phyloP scores from a whole-genome alignment of 2,329 filamentous ascomycete genomes.

The Phymatotrichopsis omnivora region DNA sequence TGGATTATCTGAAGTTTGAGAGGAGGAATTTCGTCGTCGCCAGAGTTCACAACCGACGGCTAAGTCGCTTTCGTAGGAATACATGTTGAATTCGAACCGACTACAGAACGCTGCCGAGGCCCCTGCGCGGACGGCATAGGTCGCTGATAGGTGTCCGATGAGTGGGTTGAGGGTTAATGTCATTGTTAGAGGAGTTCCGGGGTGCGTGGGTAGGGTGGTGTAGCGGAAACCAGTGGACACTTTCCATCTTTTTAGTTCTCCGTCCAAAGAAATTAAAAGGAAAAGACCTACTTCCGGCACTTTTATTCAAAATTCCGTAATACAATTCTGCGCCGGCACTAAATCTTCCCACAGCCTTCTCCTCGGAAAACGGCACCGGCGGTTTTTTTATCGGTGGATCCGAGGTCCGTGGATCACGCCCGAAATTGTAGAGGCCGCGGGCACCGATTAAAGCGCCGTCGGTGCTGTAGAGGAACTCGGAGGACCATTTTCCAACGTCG shows the following conservation, averaged over 20 bases:
- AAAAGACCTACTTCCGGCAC: constrained; percentile 49
- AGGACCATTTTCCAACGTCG: constrained; percentile 74
- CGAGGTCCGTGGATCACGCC: constrained; percentile 50
- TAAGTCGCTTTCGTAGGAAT: constrained; percentile 94
- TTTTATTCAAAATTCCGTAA: constrained; percentile 90
- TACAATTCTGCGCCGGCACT: constrained; percentile 89
- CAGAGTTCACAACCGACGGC: constrained; percentile 87
- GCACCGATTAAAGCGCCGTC: constrained; percentile 83
- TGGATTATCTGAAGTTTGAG: constrained; percentile 20
- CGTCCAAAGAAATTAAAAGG: neutral
- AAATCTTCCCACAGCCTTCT: constrained; percentile 67
- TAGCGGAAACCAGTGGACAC: constrained; percentile 83
- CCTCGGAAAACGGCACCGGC: constrained; percentile 32
- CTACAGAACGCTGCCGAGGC: constrained; percentile 75
- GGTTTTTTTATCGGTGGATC: constrained; percentile 30
- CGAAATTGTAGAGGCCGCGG: constrained; percentile 89
- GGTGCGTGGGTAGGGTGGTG: constrained; percentile 69
- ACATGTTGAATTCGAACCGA: constrained; percentile 92
- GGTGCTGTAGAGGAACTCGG: constrained; percentile 84
- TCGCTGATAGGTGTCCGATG: constrained; percentile 86
- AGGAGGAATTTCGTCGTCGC: constrained; percentile 49
- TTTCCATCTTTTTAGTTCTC: constrained; percentile 1
- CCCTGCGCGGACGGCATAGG: constrained; percentile 82
- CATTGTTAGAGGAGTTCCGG: constrained; percentile 83
- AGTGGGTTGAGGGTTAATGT: constrained; percentile 87